phyloP scores from a whole-genome alignment of 1,284 basidiomycete genomes.

The Cutaneotrichosporon cyanovorans region DNA sequence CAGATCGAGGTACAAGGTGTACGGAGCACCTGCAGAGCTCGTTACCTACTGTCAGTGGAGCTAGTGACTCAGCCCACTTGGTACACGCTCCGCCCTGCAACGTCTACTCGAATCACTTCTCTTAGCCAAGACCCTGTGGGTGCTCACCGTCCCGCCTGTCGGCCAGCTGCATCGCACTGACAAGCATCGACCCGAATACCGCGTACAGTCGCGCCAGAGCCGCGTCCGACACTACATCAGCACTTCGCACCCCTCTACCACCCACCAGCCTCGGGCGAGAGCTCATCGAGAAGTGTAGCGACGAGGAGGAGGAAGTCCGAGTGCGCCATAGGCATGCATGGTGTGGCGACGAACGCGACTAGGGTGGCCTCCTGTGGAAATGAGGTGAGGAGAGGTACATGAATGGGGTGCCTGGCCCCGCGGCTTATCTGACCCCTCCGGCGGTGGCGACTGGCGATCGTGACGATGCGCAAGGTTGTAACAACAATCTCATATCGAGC shows the following conservation, averaged over 20 bases:
- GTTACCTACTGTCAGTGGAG: conserved; percentile 21
- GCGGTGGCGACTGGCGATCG: no score
- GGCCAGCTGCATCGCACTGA: conserved; percentile 36
- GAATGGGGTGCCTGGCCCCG: no score
- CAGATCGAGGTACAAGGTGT: conserved; percentile 30
- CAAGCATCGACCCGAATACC: conserved; percentile 37
- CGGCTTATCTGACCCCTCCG: no score
- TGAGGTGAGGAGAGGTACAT: no score
- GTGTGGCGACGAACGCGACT: not conserved
- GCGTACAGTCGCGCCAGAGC: conserved; percentile 31
- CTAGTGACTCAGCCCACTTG: conserved; percentile 20
- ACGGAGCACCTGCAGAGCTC: conserved; percentile 31
- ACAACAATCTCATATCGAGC: not conserved
- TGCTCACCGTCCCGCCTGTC: conserved; percentile 37
- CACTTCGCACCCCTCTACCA: not conserved
- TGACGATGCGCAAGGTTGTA: no score
- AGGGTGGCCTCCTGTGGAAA: no score
- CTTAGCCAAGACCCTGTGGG: conserved; percentile 1
- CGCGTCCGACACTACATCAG: conserved; percentile 21
- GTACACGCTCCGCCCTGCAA: conserved; percentile 23
- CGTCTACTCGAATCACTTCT: conserved; percentile 23
- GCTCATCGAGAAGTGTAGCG: conserved; percentile 21
- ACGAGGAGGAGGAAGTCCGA: conserved; percentile 24
- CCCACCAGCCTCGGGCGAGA: conserved; percentile 12
- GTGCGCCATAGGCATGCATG: not conserved